Base-by-base conservation (phyloP, 2,329 filamentous ascomycete species). In the Hypoxylon sp. region DNA sequence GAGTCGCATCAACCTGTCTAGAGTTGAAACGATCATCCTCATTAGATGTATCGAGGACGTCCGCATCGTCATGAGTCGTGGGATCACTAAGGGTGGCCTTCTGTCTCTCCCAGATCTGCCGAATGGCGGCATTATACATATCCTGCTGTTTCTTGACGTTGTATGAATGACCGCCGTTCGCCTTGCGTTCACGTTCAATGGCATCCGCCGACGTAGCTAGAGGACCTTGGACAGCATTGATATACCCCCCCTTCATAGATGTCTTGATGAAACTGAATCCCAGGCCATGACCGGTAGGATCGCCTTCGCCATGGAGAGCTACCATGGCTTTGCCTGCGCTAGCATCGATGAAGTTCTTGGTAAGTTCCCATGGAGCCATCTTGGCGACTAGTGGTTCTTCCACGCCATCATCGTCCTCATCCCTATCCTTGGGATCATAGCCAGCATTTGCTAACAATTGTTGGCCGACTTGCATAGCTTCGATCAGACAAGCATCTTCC, bases 211-310 rank as follows among this genome's bases (percentile, higher is more conserved):
- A 90, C 2, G 88, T 90, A 6, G 88, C 87, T 42, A 88, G 81
- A 2, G 89, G 88, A 1, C 89, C 89, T 66, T 89, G 88, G 26
- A 97, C 88, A 19, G 94, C 92, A 77, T 94, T 93, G 80, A 98
- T 87, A 67, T 90, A 99, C 0, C 96, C 96, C 69, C 96, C 96
- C 81, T 99, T 99, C 96, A 99, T 99, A 0, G 94, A 97, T 0
- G 94, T 98, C 77, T 96, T 94, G 79, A 99, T 94, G 80, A 99
- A 98, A 78, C 93, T 98, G 83, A 98, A 97, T 2, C 93, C 96
- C 66, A 98, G 90, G 1, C 96, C 96, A 75, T 94, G 92, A 24
- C 94, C 94, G 0, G 95, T 97, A 3, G 96, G 96, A 77, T 99
- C 96, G 62, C 96, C 96, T 72, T 97, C 93, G 19, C 96, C 96